Conservation (phyloP, 2,329 filamentous ascomycete species). For the Tolypocladium cylindrosporum region DNA sequence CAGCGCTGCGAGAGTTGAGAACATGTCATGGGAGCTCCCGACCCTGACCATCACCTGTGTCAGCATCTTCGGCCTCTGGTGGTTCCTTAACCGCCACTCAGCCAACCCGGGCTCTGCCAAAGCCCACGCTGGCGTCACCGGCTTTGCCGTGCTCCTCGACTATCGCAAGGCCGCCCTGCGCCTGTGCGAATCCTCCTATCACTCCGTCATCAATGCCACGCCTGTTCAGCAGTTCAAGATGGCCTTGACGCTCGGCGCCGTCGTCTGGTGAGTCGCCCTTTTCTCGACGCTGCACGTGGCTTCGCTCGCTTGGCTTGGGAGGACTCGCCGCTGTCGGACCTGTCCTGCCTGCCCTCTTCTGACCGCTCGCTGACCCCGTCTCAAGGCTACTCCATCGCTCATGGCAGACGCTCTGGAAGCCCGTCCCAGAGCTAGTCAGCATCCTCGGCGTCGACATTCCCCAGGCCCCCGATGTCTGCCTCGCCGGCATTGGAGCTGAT, state of each 20-base stretch:
- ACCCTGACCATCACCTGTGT: conserved; percentile 29
- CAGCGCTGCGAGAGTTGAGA: conserved; percentile 19
- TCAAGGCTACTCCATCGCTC: conserved; percentile 73
- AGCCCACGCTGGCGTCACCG: conserved; percentile 16
- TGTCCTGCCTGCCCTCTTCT: conserved; percentile 1
- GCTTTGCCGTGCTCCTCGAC: conserved; percentile 22
- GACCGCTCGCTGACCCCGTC: conserved; percentile 1
- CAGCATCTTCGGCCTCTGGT: conserved; percentile 26
- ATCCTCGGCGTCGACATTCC: conserved; percentile 93
- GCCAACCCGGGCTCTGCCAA: conserved; percentile 17
- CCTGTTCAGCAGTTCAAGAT: conserved; percentile 42
- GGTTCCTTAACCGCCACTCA: conserved; percentile 22
- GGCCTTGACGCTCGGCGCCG: conserved; percentile 41
- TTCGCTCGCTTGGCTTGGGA: neutral
- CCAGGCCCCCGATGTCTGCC: conserved; percentile 75
- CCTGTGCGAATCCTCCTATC: conserved; percentile 16
- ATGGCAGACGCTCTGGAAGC: conserved; percentile 81
- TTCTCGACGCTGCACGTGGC: neutral
- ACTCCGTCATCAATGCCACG: conserved; percentile 33
- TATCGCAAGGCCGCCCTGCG: conserved; percentile 18
- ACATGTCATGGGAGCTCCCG: conserved; percentile 33
- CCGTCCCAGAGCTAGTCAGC: conserved; percentile 80
- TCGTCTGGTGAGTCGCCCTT: conserved; percentile 37
- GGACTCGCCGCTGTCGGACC: neutral
- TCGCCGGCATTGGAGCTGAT: conserved; percentile 80